These are phyloP conservation scores for Sporothrix curviconia DNA, from an alignment of 2,329 filamentous ascomycete species.

Conservation along the genomic window DNA sequence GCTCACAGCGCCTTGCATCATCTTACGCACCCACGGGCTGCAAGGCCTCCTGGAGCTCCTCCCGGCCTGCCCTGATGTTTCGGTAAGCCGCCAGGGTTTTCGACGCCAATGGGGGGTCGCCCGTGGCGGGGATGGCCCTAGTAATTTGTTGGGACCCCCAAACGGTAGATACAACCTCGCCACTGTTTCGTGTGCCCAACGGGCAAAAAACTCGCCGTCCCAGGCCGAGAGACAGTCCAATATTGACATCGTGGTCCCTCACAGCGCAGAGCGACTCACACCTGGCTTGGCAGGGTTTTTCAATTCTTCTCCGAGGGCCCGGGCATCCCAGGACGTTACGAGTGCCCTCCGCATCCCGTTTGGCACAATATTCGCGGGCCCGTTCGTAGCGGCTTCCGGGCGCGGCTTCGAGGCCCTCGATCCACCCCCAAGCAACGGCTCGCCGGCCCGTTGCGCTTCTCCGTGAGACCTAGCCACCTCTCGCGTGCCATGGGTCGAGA, in stretches of 20 bases:
- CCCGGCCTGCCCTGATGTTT: constrained; percentile 67
- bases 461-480: constrained; percentile 85
- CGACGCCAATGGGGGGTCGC: constrained; percentile 42
- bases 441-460: constrained; percentile 73
- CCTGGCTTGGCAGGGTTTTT: no score
- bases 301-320: no score
- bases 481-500: constrained; percentile 74
- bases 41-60: constrained; percentile 62
- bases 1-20: constrained; percentile 74
- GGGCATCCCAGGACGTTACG: no score
- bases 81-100: constrained; percentile 66
- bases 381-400: constrained; percentile 74
- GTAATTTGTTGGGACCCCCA: no score
- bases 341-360: constrained; percentile 87
- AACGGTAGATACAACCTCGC: no score
- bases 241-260: no score
- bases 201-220: no score
- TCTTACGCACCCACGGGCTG: constrained; percentile 73
- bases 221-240: no score
- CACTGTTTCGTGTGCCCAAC: no score
- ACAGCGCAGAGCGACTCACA: no score
- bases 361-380: constrained; percentile 76
- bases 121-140: no score
- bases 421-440: constrained; percentile 71
- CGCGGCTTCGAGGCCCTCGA: constrained; percentile 62